phyloP scores from a whole-genome alignment of 2,329 filamentous ascomycete species.

The Xylaria sp. region DNA sequence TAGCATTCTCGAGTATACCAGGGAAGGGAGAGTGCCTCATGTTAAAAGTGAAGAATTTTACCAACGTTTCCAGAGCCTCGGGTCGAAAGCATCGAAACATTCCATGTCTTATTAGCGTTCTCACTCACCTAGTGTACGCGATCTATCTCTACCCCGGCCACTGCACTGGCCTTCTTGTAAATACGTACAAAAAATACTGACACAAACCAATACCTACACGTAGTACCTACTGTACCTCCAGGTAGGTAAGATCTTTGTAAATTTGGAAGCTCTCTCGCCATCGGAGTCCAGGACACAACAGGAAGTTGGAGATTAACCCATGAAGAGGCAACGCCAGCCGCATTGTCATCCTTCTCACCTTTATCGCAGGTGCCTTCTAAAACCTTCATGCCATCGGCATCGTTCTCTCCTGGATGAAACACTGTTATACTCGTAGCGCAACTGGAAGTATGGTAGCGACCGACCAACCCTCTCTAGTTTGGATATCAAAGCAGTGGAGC shows the following conservation, averaged over 20 bases:
- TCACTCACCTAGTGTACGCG: neutral
- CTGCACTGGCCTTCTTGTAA: neutral
- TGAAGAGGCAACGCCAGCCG: conserved; percentile 11
- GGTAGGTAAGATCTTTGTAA: conserved; percentile 8
- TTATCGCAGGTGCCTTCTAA: conserved; percentile 10
- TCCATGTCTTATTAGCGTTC: conserved; percentile 3
- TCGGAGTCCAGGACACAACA: conserved; percentile 29
- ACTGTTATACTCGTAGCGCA: conserved; percentile 5
- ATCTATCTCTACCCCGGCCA: neutral
- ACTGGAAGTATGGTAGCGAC: neutral
- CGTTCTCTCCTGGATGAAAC: conserved; percentile 12
- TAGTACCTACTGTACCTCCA: neutral
- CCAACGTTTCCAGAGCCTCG: conserved; percentile 29
- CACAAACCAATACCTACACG: too few species aligned
- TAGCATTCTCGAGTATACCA: neutral
- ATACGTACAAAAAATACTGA: neutral
- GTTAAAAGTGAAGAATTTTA: conserved; percentile 7
- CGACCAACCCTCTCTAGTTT: neutral
- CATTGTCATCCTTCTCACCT: conserved; percentile 7
- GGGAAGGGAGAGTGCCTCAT: conserved; percentile 4
- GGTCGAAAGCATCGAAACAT: conserved; percentile 17
- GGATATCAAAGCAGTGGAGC: neutral
- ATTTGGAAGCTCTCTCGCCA: conserved; percentile 27
- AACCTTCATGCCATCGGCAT: neutral
- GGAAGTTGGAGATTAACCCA: conserved; percentile 27